Percentiles rank a stretch among this genome's conserved stretches.
Evolutionary conservation across 208 protist species (phyloP).

Genomic region (Acanthamoeba healyi): DNA sequence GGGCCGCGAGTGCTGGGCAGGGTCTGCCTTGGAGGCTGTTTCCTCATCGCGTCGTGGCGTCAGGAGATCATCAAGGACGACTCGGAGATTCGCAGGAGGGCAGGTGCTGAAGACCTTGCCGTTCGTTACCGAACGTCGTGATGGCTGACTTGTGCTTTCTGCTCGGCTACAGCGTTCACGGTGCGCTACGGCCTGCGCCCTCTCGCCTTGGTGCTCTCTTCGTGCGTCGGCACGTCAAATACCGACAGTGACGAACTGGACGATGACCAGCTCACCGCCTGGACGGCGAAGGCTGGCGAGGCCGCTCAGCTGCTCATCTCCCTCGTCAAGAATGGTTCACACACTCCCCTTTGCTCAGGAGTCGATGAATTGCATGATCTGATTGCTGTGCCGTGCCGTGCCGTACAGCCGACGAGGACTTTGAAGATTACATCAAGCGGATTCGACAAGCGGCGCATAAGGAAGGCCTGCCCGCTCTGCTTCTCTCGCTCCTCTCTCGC

Average conservation of each 20-base stretch:
- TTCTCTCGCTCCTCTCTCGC: neutral
- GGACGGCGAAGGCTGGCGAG: neutral
- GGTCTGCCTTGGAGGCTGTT: slow-evolving; percentile 16
- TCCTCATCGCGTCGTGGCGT: slow-evolving; percentile 34
- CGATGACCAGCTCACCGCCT: neutral
- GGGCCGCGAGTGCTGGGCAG: neutral
- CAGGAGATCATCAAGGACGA: slow-evolving; percentile 32
- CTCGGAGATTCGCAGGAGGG: neutral
- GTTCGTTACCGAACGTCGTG: too few species aligned
- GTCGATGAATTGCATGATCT: too few species aligned
- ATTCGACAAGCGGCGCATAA: neutral
- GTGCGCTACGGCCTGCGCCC: neutral
- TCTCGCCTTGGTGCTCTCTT: neutral
- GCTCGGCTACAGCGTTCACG: neutral
- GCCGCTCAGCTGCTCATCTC: neutral
- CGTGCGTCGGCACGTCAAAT: neutral
- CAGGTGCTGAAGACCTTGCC: too few species aligned
- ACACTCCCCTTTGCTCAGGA: too few species aligned
- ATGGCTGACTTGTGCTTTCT: too few species aligned
- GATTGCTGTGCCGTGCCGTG: too few species aligned
- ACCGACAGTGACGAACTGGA: neutral
- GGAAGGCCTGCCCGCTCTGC: neutral
- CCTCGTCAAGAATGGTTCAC: neutral
- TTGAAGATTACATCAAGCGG: neutral
- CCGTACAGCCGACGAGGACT: neutral